Conservation (phyloP, 768 basidiomycete genomes). For the Hirschioporus abietinus region DNA sequence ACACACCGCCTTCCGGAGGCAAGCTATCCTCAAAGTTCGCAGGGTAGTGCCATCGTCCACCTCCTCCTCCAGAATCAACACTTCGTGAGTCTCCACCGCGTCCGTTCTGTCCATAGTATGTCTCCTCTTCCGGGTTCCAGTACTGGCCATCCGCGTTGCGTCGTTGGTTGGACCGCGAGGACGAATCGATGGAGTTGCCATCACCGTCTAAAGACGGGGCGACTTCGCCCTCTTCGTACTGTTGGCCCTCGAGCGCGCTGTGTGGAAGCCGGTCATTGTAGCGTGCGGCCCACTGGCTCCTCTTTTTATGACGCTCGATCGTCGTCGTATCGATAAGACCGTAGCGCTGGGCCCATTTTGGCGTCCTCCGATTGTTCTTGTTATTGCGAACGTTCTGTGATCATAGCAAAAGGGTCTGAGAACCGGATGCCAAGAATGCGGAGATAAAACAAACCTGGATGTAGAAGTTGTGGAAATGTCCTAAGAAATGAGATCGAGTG, state of each 20-base stretch:
- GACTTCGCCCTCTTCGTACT: conserved; percentile 75
- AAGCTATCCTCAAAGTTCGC: conserved; percentile 70
- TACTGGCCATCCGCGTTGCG: conserved; percentile 45
- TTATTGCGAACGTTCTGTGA: conserved; percentile 90
- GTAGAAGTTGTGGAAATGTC: conserved; percentile 91
- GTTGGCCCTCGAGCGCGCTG: conserved; percentile 64
- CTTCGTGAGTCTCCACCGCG: conserved; percentile 34
- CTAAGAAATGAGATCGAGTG: conserved; percentile 29
- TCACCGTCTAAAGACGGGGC: conserved; percentile 19
- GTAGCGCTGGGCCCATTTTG: conserved; percentile 90
- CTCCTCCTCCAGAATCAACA: conserved; percentile 28
- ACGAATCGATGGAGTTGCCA: conserved; percentile 24
- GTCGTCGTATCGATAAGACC: conserved; percentile 82
- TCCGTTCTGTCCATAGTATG: conserved; percentile 48
- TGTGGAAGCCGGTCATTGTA: conserved; percentile 77
- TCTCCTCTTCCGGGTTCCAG: conserved; percentile 75
- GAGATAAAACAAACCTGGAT: conserved; percentile 53
- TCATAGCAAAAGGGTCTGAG: conserved; percentile 4
- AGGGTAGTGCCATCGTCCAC: conserved; percentile 77
- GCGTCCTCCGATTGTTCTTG: conserved; percentile 87
- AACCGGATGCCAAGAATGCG: conserved; percentile 8
- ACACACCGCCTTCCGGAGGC: conserved; percentile 32
- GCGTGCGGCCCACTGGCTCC: conserved; percentile 82
- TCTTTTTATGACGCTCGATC: conserved; percentile 70
- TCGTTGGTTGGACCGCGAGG: conserved; percentile 20